A percentile compares a stretch with the other conserved stretches of the same genome.
These are phyloP conservation scores for Aulographum hederae DNA, from an alignment of 2,329 filamentous ascomycete genomes.

Conservation along the genomic window DNA sequence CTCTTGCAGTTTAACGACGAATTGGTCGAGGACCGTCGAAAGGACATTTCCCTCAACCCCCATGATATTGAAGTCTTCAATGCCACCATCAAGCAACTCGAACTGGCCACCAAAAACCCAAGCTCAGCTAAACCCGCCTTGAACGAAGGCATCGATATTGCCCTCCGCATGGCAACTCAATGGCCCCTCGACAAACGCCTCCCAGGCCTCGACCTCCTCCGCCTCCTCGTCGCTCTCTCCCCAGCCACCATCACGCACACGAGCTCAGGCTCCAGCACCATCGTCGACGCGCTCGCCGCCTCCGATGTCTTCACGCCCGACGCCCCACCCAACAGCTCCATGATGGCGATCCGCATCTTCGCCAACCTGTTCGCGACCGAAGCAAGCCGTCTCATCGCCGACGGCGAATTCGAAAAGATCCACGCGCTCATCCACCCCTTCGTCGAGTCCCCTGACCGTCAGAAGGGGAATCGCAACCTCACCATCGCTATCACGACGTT, in stretches of 20 bases:
- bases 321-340: conserved; percentile 58
- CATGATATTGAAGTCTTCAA: conserved; percentile 45
- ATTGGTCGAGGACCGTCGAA: conserved; percentile 51
- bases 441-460: conserved; percentile 22
- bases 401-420: conserved; percentile 39
- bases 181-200: conserved; percentile 74
- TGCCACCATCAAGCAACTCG: conserved; percentile 44
- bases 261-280: conserved; percentile 32
- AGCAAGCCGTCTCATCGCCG: conserved; percentile 43
- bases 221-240: conserved; percentile 55
- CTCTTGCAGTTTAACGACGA: conserved; percentile 56
- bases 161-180: conserved; percentile 52
- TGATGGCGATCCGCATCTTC: conserved; percentile 69
- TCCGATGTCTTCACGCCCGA: conserved; percentile 35
- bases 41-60: conserved; percentile 56
- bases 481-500: conserved; percentile 67
- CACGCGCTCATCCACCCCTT: conserved; percentile 46
- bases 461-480: conserved; percentile 49
- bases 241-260: conserved; percentile 45
- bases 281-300: conserved; percentile 41
- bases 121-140: conserved; percentile 11
- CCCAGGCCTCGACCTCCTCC: conserved; percentile 70
- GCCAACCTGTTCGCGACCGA: conserved; percentile 68
- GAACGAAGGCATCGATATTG: conserved; percentile 35
- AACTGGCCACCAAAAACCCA: conserved; percentile 23